A percentile compares a stretch with the other conserved stretches of the same genome.
Evolutionary conservation across 116 monocot species (phyloP).

Genomic region (Dioscorea cayenensis): DNA sequence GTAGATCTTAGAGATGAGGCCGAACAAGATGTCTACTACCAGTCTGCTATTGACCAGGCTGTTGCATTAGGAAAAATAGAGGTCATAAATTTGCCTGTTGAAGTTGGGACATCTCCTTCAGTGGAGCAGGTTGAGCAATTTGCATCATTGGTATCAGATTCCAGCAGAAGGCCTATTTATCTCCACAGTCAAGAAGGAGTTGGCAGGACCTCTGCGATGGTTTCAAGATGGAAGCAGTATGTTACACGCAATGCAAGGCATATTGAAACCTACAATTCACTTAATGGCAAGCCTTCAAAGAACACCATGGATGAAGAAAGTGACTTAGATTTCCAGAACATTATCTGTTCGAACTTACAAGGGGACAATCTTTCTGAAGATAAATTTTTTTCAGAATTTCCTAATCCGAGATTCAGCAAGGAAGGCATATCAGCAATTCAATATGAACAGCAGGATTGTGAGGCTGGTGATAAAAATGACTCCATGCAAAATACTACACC

Average conservation of each 20-base stretch:
- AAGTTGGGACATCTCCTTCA: slow-evolving; percentile 81
- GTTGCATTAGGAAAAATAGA: slow-evolving; percentile 58
- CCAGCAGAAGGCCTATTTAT: slow-evolving; percentile 62
- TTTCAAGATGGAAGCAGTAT: slow-evolving; percentile 89
- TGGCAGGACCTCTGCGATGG: slow-evolving; percentile 83
- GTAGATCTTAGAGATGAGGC: slow-evolving; percentile 83
- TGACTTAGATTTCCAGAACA: slow-evolving; percentile 3
- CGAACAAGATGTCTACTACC: slow-evolving; percentile 53
- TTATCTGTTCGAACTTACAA: slow-evolving; percentile 1
- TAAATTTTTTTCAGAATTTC: slow-evolving; percentile 16
- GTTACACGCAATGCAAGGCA: slow-evolving; percentile 31
- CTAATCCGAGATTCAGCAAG: slow-evolving; percentile 3
- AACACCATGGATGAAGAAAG: slow-evolving; percentile 5
- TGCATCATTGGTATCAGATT: slow-evolving; percentile 56
- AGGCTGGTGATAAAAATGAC: slow-evolving; percentile 6
- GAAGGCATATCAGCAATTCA: slow-evolving; percentile 5
- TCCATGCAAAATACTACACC: slow-evolving; percentile 6
- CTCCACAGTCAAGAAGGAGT: slow-evolving; percentile 90
- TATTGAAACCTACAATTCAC: slow-evolving; percentile 2
- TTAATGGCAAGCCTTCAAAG: slow-evolving; percentile 28
- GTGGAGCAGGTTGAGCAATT: slow-evolving; percentile 78
- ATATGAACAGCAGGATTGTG: slow-evolving; percentile 16
- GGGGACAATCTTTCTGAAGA: slow-evolving; percentile 3
- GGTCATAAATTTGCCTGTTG: slow-evolving; percentile 65
- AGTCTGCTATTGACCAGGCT: slow-evolving; percentile 40